These are phyloP conservation scores for Cyberlindnera galapagoensis DNA, from an alignment of 805 yeast genomes.

Conservation along the genomic window DNA sequence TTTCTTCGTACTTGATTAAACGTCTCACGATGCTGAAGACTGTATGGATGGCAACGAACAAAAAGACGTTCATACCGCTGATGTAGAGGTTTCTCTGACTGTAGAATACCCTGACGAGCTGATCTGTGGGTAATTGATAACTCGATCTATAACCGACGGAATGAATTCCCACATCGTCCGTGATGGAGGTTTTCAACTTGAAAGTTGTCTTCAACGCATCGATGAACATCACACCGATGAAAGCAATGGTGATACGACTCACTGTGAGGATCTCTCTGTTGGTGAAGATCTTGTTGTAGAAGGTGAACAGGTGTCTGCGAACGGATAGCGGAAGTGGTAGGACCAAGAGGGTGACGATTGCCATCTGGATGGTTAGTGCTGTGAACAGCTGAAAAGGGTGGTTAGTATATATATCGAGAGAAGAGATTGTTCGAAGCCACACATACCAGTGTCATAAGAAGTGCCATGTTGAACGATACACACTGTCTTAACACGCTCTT, in stretches of 20 bases:
- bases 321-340: slow-evolving; percentile 48
- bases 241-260: slow-evolving; percentile 31
- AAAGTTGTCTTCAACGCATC: slow-evolving; percentile 46
- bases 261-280: slow-evolving; percentile 40
- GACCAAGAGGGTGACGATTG: slow-evolving; percentile 37
- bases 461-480: not conserved
- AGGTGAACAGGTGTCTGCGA: slow-evolving; percentile 36
- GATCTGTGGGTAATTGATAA: slow-evolving; percentile 36
- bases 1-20: slow-evolving; percentile 41
- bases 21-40: slow-evolving; percentile 46
- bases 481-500: too few relatives aligned
- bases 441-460: not conserved
- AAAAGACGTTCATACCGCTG: slow-evolving; percentile 55
- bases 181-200: slow-evolving; percentile 23
- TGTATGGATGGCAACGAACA: slow-evolving; percentile 47
- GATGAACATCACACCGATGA: slow-evolving; percentile 43
- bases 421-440: too few relatives aligned
- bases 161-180: slow-evolving; percentile 21
- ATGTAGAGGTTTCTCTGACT: slow-evolving; percentile 58
- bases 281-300: slow-evolving; percentile 29
- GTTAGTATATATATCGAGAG: not conserved
- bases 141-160: slow-evolving; percentile 11
- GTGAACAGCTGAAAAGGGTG: slow-evolving; percentile 30
- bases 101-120: slow-evolving; percentile 53
- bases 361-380: slow-evolving; percentile 47